Evolutionary conservation across 2,329 filamentous ascomycete genomes (phyloP), one percentile per base, ranked within the genome.

Genomic region (Colletotrichum orbiculare): DNA sequence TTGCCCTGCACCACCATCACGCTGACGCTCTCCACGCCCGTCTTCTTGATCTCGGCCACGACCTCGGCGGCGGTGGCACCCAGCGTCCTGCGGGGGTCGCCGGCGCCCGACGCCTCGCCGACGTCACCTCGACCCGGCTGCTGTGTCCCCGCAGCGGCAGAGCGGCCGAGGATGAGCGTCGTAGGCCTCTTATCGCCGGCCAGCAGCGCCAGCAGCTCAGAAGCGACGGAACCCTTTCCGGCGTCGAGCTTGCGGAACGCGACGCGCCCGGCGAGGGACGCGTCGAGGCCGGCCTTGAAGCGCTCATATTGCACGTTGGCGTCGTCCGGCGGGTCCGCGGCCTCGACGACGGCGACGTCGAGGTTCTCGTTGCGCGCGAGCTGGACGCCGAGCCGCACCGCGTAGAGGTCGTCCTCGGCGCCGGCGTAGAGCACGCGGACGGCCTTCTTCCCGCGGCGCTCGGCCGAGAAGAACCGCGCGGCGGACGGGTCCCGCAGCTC

Each of bases 401-500:
- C 59, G 33, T 42, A 50, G 0, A 50, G 13, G 17, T 56, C 59
- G n/a, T 56, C 59, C 39, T 54, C 50, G 0, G 2, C 25, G 8
- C 59, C 59, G 3, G 52, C 35, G 17, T 61, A 61, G 1, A 61
- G 39, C 8, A 61, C 59, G 2, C 45, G 49, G 0, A 46, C 11
- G 8, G 45, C 15, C 39, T 42, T 55, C 3, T 61, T 61, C n/a
- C 43, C 53, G 9, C 50, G 52, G 10, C 50, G 45, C 45, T 61
- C 59, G 0, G 59, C 59, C 0, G 59, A 61, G 38, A 55, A 61
- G 59, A 61, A 61, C 11, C 53, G 41, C 11, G 39, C 59, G 2
- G 59, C 59, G 15, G 59, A 55, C 1, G 59, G 59, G 11, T 61
- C 59, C 13, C 59, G 54, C 5, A 58, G 49, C 54, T 54, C 54